A percentile compares a stretch with the other conserved stretches of the same genome.
phyloP scores from a whole-genome alignment of 2,329 filamentous ascomycete species.

The Pseudogymnoascus sp. region DNA sequence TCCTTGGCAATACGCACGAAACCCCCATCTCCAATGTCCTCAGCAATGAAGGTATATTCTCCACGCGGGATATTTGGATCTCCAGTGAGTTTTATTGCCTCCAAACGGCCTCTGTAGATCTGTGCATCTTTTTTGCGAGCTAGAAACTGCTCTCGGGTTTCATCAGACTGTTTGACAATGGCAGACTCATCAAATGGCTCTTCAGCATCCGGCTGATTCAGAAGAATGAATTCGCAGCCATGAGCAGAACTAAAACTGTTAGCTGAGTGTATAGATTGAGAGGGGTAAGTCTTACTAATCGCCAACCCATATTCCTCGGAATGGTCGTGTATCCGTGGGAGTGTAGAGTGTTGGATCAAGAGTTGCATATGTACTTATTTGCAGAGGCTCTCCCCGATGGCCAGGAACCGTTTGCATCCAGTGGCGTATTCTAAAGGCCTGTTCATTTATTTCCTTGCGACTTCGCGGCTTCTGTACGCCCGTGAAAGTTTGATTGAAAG shows the following conservation, averaged over 20 bases:
- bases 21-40: slow-evolving; percentile 64
- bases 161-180: slow-evolving; percentile 32
- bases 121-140: slow-evolving; percentile 37
- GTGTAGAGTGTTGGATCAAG: slow-evolving; percentile 69
- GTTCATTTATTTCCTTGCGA: slow-evolving; percentile 55
- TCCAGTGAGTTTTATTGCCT: slow-evolving; percentile 85
- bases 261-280: not conserved
- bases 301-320: slow-evolving; percentile 80
- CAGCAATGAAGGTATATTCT: slow-evolving; percentile 70
- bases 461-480: slow-evolving; percentile 36
- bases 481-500: not conserved
- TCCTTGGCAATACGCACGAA: slow-evolving; percentile 57
- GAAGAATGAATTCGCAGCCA: slow-evolving; percentile 77
- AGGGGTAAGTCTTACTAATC: not conserved
- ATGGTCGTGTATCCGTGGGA: slow-evolving; percentile 71
- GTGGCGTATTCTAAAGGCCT: slow-evolving; percentile 63
- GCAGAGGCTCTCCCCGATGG: slow-evolving; percentile 37
- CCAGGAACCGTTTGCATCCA: slow-evolving; percentile 61
- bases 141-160: slow-evolving; percentile 40
- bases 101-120: slow-evolving; percentile 58
- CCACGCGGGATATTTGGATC: slow-evolving; percentile 85
- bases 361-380: slow-evolving; percentile 59
- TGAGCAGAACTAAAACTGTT: slow-evolving; percentile 72
- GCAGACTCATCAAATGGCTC: slow-evolving; percentile 30
- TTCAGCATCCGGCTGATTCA: slow-evolving; percentile 63